Base-by-base conservation (phyloP, 345 rosid species). In the Melaleuca alternifolia region DNA sequence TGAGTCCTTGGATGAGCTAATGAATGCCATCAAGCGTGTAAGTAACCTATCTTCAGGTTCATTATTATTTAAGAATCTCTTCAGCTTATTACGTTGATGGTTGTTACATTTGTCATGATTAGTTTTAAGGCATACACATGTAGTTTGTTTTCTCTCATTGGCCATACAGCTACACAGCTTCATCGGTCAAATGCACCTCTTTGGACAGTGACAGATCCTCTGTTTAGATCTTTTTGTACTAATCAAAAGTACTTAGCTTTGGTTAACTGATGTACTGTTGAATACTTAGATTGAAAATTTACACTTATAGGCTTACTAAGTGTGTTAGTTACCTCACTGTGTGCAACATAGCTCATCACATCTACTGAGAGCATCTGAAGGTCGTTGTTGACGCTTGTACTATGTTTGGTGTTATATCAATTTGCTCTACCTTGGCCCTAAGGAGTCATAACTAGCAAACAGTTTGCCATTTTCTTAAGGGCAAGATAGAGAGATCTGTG, bases 21-120 rank as follows among this genome's bases (percentile, higher is more conserved):
- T 94, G 96, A 91, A 88, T 62, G 91, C 92, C 79, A 88, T 93
- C 87, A 95, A 94, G 88, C 92, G 91, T 94, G 99, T 96, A 91
- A 82, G 37, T 48, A 4, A 15, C 33, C 16, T 51, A 26, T 50
- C 41, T 15, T 16, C 21, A 83, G 54, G 15, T 28, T 46, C 54
- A 50, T 83, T 51, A n/a, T 37, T 51, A n/a, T 51, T 51, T 16
- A 16, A 33, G 46, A 9, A 65, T 65, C 79, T 65, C 46, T 65
- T 33, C 12, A 20, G 48, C 46, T 65, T 65, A 65, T 65, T 33
- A 18, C 24, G 24, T 30, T 18, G 24, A 65, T 33, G 6, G 79
- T 65, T 65, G 12, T 59, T 59, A n/a, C 65, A 26, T 59, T 65
- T 18, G 48, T 65, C 44, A 65, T 8, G 24, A 62, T 33, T 65